A percentile compares a stretch with the other conserved stretches of the same genome.
These are phyloP conservation scores for Botrytis hyacinthi DNA, from an alignment of 2,329 filamentous ascomycete species.

Conservation along the genomic window DNA sequence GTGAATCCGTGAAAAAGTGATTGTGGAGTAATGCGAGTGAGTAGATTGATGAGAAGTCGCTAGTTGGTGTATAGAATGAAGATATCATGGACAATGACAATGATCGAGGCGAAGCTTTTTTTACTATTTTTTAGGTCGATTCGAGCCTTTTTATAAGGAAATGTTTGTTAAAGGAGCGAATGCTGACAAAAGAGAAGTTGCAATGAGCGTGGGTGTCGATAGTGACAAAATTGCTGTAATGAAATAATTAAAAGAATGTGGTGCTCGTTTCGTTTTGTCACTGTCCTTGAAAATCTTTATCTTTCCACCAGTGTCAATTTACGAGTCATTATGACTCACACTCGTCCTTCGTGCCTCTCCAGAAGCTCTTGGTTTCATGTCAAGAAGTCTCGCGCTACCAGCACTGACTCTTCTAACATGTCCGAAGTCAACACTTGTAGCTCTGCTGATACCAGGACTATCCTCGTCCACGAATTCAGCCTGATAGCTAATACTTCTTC, in stretches of 20 bases:
- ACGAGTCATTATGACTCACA: conserved; percentile 26
- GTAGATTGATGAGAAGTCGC: neutral
- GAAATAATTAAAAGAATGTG: conserved; percentile 36
- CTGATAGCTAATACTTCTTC: conserved; percentile 26
- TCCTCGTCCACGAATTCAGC: conserved; percentile 26
- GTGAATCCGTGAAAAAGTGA: conserved; percentile 2
- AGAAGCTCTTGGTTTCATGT: conserved; percentile 59
- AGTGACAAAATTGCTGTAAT: conserved; percentile 25
- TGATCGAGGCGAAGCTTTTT: conserved; percentile 13
- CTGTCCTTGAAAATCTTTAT: conserved; percentile 22
- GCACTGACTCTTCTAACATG: conserved; percentile 73
- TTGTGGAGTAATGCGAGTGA: neutral
- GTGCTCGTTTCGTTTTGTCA: conserved; percentile 35
- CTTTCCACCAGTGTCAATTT: conserved; percentile 4
- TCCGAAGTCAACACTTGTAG: conserved; percentile 64
- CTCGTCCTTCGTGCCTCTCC: conserved; percentile 48
- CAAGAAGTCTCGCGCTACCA: conserved; percentile 72
- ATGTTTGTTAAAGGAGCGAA: conserved; percentile 37
- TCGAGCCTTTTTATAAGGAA: conserved; percentile 32
- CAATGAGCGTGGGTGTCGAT: conserved; percentile 38
- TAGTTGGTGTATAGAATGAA: neutral
- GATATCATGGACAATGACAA: conserved; percentile 16
- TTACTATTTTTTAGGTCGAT: neutral
- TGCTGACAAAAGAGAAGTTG: conserved; percentile 32
- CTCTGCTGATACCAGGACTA: conserved; percentile 51